Base-by-base conservation (phyloP, 106 monocot species). In the Apostasia ramifera region DNA sequence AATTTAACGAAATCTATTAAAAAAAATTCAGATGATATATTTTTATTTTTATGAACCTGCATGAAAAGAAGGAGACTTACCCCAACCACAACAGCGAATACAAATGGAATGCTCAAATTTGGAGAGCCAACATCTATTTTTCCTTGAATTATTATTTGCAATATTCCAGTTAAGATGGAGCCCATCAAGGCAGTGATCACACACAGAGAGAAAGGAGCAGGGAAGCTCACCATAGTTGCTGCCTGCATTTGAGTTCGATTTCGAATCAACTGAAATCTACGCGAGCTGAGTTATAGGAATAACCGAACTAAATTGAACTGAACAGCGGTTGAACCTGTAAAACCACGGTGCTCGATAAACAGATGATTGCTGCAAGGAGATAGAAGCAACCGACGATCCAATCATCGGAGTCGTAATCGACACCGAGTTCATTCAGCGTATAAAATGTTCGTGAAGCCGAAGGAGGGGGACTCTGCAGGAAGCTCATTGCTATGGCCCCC, bases 321-420 rank as follows among this genome's bases (percentile, higher is more conserved):
- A 44, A 0, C 8, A 37, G 3, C 42, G 14, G 40, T 11, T 62
- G 78, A 85, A 48, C 92, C 78, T 85, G 88, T 61, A 92, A 70
- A n/a, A 92, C 88, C 1, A 73, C 77, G 58, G 44, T 68, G 58
- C 70, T 68, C 5, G 92, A 88, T 5, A 79, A 5, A 40, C 73
- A 14, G 7, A 88, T 53, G 2, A 83, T 69, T 0, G 71, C 82
- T 0, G 54, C 38, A 0, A 92, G 43, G 58, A 92, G 73, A 72
- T 66, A 88, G 48, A 80, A 61, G 76, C 85, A 88, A 2, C 92
- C 92, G 3, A 79, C 49, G 43, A 88, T 69, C 88, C 88, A 85
- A 44, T 85, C 83, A 40, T 57, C 63, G 61, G 68, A 53, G 1
- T 40, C 48, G 68, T n/a, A 12, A 0, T 26, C 59, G 4, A 45